Conservation (phyloP, 2,329 filamentous ascomycete species). For the Penicillium decumbens region DNA sequence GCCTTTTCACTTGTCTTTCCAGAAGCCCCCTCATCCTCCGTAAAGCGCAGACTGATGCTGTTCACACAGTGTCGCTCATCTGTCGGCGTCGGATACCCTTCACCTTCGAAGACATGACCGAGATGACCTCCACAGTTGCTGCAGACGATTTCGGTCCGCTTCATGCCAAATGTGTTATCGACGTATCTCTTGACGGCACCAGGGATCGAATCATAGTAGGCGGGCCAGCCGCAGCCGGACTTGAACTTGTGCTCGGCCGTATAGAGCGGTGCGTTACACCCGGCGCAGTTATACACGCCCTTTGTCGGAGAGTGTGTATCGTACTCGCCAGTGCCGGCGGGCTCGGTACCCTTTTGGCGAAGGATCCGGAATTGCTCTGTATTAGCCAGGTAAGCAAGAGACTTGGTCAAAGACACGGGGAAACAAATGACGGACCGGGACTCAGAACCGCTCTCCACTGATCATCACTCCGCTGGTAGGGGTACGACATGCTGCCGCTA, state of each 20-base stretch:
- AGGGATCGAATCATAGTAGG: conserved; percentile 92
- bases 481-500: conserved; percentile 53
- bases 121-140: conserved; percentile 89
- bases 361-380: conserved; percentile 95
- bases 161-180: conserved; percentile 74
- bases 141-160: conserved; percentile 88
- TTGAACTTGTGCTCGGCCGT: conserved; percentile 92
- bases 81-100: conserved; percentile 77
- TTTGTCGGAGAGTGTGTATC: conserved; percentile 74
- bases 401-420: conserved; percentile 38
- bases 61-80: conserved; percentile 98
- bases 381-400: background rate
- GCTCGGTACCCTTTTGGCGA: conserved; percentile 86
- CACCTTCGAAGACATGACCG: conserved; percentile 88
- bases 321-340: conserved; percentile 72
- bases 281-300: conserved; percentile 84
- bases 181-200: conserved; percentile 80
- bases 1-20: conserved; percentile 18
- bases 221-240: conserved; percentile 94
- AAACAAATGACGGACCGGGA: conserved; percentile 50
- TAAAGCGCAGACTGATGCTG: conserved; percentile 82
- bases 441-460: conserved; percentile 88
- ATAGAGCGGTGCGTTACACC: conserved; percentile 83
- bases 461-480: conserved; percentile 72
- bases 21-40: conserved; percentile 53